These are phyloP conservation scores for Artomyces pyxidatus DNA, from an alignment of 768 basidiomycete species.

Conservation along the genomic window DNA sequence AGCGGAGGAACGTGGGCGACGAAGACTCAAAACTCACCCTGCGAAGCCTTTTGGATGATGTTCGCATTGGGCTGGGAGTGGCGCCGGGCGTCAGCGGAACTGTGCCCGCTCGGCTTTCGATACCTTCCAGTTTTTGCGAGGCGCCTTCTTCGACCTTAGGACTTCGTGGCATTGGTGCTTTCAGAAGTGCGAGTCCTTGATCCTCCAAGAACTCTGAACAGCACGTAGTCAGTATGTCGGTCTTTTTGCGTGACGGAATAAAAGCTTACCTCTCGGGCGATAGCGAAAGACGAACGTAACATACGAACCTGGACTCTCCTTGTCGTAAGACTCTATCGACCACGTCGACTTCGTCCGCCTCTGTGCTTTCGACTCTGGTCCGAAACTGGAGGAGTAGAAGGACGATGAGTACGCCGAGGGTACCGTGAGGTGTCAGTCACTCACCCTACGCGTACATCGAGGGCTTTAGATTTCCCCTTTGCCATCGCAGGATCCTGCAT, in stretches of 20 bases:
- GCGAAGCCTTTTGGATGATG: too few species aligned
- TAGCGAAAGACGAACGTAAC: constrained; percentile 67
- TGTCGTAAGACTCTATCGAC: constrained; percentile 41
- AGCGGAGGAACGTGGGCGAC: too few species aligned
- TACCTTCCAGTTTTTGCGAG: not conserved
- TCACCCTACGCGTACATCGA: constrained; percentile 1
- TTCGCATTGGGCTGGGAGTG: too few species aligned
- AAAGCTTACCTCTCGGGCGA: constrained; percentile 37
- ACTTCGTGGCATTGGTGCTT: too few species aligned
- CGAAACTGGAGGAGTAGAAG: too few species aligned
- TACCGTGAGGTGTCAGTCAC: constrained; percentile 39
- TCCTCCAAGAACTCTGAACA: not conserved
- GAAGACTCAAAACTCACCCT: too few species aligned
- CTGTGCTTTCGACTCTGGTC: constrained; percentile 16
- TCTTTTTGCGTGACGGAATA: not conserved
- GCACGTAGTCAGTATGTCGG: not conserved
- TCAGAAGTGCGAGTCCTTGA: not conserved
- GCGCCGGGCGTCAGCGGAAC: too few species aligned
- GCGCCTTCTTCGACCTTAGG: not conserved
- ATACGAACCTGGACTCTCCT: constrained; percentile 32
- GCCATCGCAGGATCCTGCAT: not conserved
- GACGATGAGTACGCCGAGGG: too few species aligned
- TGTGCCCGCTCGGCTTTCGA: not conserved
- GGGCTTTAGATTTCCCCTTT: not conserved
- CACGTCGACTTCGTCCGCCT: constrained; percentile 45